phyloP scores from a whole-genome alignment of 768 basidiomycete genomes.

The Tubosaeta sp. region DNA sequence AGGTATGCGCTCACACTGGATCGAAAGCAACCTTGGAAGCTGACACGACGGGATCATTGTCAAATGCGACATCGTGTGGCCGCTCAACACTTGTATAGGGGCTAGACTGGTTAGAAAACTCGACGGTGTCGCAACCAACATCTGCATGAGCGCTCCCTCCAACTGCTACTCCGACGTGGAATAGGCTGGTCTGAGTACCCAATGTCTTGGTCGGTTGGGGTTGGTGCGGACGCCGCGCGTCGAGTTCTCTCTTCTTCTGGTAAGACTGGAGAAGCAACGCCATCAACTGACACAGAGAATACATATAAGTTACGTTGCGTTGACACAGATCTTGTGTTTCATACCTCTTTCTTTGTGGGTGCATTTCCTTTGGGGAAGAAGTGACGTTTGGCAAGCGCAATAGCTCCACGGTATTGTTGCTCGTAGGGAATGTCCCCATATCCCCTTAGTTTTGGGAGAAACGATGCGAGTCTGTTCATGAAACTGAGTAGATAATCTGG shows the following conservation, averaged over 20 bases:
- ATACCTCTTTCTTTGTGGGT: slow-evolving; percentile 26
- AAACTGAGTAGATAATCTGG: background rate
- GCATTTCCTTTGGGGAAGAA: slow-evolving; percentile 22
- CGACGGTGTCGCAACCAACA: background rate
- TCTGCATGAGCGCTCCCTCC: background rate
- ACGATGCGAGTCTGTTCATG: slow-evolving; percentile 19
- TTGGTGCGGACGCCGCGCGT: background rate
- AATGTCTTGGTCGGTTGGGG: slow-evolving; percentile 12
- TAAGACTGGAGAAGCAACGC: slow-evolving; percentile 22
- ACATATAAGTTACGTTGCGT: slow-evolving; percentile 1
- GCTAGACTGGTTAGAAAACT: background rate
- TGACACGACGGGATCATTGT: background rate
- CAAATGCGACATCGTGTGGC: background rate
- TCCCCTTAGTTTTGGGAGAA: slow-evolving; percentile 28
- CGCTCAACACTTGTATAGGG: background rate
- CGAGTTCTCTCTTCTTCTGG: slow-evolving; percentile 18
- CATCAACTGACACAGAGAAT: slow-evolving; percentile 15
- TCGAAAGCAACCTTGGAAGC: slow-evolving; percentile 1
- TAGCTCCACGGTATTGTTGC: slow-evolving; percentile 24
- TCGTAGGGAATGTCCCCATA: slow-evolving; percentile 27
- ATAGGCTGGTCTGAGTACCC: slow-evolving; percentile 19
- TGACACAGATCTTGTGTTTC: background rate
- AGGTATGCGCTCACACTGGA: slow-evolving; percentile 8
- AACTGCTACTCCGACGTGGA: background rate
- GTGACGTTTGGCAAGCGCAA: slow-evolving; percentile 27